Percentiles rank a stretch among this genome's conserved stretches.
Conservation (phyloP, 176 grass and related monocot species). For the Chrysopogon serrulatus region DNA sequence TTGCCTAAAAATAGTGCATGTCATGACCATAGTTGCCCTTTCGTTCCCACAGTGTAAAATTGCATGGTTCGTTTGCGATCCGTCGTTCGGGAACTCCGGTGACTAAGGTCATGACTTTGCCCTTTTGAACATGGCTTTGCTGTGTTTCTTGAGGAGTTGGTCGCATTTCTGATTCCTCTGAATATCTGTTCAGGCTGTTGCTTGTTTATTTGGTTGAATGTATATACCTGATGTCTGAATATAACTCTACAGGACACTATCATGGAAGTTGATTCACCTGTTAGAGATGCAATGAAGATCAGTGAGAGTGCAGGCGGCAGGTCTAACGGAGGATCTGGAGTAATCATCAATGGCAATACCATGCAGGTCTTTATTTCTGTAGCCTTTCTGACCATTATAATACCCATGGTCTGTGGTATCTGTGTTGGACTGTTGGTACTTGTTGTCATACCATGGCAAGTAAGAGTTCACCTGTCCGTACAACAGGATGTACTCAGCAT, state of each 20-base stretch:
- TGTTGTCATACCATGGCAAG: slow-evolving; percentile 14
- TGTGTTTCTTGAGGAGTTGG: neutral
- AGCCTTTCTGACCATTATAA: neutral
- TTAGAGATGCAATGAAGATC: slow-evolving; percentile 17
- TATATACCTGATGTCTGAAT: neutral
- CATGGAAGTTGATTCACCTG: slow-evolving; percentile 47
- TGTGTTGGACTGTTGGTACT: neutral
- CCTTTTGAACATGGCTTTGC: neutral
- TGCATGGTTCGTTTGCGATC: no score
- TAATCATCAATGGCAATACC: neutral
- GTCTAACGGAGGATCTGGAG: slow-evolving; percentile 28
- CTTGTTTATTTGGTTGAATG: neutral
- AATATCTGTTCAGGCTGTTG: neutral
- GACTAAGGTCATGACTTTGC: neutral
- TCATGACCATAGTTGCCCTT: neutral
- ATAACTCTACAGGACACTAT: slow-evolving; percentile 36
- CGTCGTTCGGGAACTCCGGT: no score
- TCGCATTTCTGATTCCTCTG: neutral
- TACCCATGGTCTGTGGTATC: neutral
- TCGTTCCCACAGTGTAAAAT: no score
- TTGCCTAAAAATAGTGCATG: neutral
- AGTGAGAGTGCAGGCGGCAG: neutral
- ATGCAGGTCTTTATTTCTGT: slow-evolving; percentile 34
- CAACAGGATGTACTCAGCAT: neutral
- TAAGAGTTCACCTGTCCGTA: neutral